Base-by-base conservation (phyloP, 306 rosid genomes). In the Gleditsia sinensis region DNA sequence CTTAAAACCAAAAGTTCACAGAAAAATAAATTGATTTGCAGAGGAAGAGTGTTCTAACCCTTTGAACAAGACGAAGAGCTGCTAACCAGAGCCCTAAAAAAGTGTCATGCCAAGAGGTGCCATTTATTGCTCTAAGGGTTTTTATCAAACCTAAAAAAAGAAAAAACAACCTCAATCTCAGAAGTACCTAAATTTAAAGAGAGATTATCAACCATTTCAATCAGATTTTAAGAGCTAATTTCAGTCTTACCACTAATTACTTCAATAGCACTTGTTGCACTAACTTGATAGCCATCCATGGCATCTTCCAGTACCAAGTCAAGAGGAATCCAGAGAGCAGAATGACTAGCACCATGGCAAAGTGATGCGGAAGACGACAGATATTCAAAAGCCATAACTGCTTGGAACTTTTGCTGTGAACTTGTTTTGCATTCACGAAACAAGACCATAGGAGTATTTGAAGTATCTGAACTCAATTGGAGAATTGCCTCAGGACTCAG, bases 241-340 rank as follows among this genome's bases (percentile, higher is more conserved):
- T 74, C 40, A 49, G 56, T 71, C 67, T 78, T 84, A 94, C 99
- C 90, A 0, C 87, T 82, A 73, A 88, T 84, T 86, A 66, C 83
- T 88, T 94, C 99, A 66, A 94, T 86, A 65, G 95, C 88, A 84
- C 97, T 90, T 23, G 91, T 88, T 80, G 99, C 86, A 34, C 91
- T 91, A 56, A 88, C 96, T 87, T 90, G 91, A 86, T 92, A 94
- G 78, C 95, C 96, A 78, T 94, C 97, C 97, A 94, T 90, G 74
- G 96, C 91, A 82, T 94, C 99, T 92, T 94, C 99, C 68, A 94
- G 70, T 68, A 86, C 90, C 36, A 94, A 85, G 80, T 94, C 99
- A 65, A 94, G 96, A 45, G 97, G 99, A 90, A 92, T 90, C 97
- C 99, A 94, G 80, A 92, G 81, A 78, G 93, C 95, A 62, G 99